phyloP scores from a whole-genome alignment of 2,329 filamentous ascomycete genomes.

The Sclerotinia glacialis region DNA sequence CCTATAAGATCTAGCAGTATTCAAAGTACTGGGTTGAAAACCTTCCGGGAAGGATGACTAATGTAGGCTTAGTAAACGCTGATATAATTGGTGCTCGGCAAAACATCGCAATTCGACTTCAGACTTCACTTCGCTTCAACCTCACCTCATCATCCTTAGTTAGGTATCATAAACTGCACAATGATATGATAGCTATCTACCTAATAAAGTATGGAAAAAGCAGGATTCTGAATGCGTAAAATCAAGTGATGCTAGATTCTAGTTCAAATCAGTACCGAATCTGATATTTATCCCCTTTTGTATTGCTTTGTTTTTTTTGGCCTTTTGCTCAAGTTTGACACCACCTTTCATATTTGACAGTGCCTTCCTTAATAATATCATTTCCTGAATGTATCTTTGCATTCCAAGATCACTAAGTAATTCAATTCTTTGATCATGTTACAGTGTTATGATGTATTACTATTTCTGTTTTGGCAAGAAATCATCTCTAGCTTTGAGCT shows the following conservation, averaged over 20 bases:
- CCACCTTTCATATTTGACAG: background rate
- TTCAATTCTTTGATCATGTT: background rate
- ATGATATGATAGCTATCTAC: background rate
- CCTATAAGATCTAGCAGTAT: too few relatives aligned
- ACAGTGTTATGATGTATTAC: background rate
- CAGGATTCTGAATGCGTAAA: too few relatives aligned
- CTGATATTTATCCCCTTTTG: background rate
- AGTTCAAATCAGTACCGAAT: background rate
- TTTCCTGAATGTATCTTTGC: background rate
- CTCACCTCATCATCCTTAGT: background rate
- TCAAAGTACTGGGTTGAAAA: too few relatives aligned
- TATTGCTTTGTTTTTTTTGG: background rate
- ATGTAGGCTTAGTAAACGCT: background rate
- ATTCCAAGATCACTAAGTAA: background rate
- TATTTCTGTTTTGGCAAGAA: background rate
- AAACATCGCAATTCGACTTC: background rate
- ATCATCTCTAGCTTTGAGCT: background rate
- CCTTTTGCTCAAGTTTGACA: background rate
- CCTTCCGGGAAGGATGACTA: background rate
- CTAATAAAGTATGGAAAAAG: background rate
- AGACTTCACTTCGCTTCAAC: constrained; percentile 5
- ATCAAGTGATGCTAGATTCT: background rate
- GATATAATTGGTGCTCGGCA: background rate
- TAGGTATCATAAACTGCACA: background rate
- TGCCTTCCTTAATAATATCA: background rate